phyloP scores from a whole-genome alignment of 176 grass and related monocot genomes.

The Lolium multiflorum region DNA sequence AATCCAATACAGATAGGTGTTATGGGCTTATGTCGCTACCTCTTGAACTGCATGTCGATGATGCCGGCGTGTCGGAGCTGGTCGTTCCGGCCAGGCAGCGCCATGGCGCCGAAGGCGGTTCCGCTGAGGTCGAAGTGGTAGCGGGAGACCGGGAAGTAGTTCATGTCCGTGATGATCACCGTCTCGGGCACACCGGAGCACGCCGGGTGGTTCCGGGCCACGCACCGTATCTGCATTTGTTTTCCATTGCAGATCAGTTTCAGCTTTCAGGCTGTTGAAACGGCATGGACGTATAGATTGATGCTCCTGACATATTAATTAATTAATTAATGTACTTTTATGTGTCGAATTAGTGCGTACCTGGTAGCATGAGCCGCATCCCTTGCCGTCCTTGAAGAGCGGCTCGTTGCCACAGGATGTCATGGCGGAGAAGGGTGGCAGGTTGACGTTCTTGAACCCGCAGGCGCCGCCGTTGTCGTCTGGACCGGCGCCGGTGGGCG shows the following conservation, averaged over 20 bases:
- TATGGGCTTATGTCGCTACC: conserved; percentile 23
- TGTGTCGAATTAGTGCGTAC: too few species aligned
- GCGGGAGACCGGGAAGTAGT: conserved; percentile 63
- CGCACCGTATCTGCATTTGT: conserved; percentile 52
- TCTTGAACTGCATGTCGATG: conserved; percentile 63
- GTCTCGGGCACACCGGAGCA: conserved; percentile 64
- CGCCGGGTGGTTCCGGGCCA: conserved; percentile 32
- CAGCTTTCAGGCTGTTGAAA: background rate
- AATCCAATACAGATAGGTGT: background rate
- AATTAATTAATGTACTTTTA: too few species aligned
- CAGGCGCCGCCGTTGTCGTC: conserved; percentile 73
- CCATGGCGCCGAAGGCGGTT: conserved; percentile 68
- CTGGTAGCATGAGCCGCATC: conserved; percentile 63
- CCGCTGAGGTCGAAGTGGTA: conserved; percentile 80
- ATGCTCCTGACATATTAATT: too few species aligned
- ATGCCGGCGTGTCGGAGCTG: conserved; percentile 62
- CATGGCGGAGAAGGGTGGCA: conserved; percentile 64
- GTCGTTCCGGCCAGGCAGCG: conserved; percentile 46
- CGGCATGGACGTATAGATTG: background rate
- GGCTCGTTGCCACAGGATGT: conserved; percentile 62
- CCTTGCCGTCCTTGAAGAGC: conserved; percentile 57
- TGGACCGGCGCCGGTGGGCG: conserved; percentile 58
- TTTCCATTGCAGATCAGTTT: background rate
- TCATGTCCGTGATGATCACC: conserved; percentile 72
- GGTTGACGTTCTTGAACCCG: conserved; percentile 60